Conservation (phyloP, 2,329 filamentous ascomycete species). For the Dactylellina haptotyla region DNA sequence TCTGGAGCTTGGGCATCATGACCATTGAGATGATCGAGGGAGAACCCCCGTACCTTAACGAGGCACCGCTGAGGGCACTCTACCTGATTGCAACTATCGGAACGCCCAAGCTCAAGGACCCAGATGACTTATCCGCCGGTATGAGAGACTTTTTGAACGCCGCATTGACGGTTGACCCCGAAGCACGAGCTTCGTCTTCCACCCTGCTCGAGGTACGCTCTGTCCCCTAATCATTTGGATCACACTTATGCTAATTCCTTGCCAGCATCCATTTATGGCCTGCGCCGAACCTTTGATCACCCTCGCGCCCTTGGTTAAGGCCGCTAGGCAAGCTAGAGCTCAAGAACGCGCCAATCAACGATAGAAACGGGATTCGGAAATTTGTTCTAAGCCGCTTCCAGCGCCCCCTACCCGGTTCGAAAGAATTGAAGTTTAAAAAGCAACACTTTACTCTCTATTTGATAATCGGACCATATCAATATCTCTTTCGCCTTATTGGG, state of each 20-base stretch:
- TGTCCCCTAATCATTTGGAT: conserved; percentile 49
- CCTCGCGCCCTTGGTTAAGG: conserved; percentile 84
- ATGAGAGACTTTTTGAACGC: conserved; percentile 94
- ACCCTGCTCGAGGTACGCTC: conserved; percentile 85
- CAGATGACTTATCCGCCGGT: conserved; percentile 79
- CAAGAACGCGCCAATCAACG: conserved; percentile 68
- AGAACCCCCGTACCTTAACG: conserved; percentile 94
- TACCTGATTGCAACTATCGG: conserved; percentile 98
- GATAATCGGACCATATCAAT: no score
- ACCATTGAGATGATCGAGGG: conserved; percentile 99
- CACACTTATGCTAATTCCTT: conserved; percentile 53
- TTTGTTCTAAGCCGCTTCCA: conserved; percentile 17
- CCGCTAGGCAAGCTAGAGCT: conserved; percentile 83
- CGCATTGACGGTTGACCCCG: conserved; percentile 94
- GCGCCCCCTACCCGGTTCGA: not conserved
- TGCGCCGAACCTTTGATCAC: conserved; percentile 77
- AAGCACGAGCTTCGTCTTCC: conserved; percentile 94
- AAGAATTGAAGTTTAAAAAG: not conserved
- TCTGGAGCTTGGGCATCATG: conserved; percentile 99
- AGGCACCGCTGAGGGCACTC: conserved; percentile 89
- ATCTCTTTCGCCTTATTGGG: no score
- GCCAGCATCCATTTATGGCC: conserved; percentile 82
- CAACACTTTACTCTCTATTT: no score
- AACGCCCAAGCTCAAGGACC: conserved; percentile 93
- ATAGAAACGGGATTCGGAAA: conserved; percentile 19